Conservation (phyloP, 2,329 filamentous ascomycete species). For the Talaromyces verruculosus region DNA sequence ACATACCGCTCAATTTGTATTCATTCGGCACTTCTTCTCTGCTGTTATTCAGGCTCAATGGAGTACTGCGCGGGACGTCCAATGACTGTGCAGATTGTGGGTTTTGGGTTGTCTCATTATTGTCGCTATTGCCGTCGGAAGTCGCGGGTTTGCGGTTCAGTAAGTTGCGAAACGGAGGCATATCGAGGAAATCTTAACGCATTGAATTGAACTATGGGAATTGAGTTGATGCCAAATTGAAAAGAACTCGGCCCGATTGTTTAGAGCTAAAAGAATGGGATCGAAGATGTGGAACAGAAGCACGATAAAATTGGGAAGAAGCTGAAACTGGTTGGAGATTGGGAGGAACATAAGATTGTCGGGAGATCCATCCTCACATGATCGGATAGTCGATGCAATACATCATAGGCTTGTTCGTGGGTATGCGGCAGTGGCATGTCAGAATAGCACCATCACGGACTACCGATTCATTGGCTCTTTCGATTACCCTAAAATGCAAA, state of each 20-base stretch:
- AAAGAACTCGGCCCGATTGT: not conserved
- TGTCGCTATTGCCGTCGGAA: constrained; percentile 33
- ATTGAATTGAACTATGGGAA: not conserved
- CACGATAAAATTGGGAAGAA: no score
- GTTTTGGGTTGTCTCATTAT: constrained; percentile 57
- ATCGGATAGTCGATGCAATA: constrained; percentile 24
- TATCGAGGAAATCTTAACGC: constrained; percentile 36
- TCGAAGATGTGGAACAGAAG: not conserved
- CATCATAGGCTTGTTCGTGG: constrained; percentile 2
- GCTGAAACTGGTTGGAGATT: not conserved
- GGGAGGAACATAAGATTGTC: constrained; percentile 3
- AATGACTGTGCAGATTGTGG: constrained; percentile 38
- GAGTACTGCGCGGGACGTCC: constrained; percentile 46
- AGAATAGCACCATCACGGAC: not conserved
- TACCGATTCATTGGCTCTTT: not conserved
- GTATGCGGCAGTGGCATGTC: not conserved
- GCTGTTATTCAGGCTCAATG: constrained; percentile 61
- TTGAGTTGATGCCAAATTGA: not conserved
- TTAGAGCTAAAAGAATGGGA: not conserved
- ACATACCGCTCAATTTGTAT: constrained; percentile 75
- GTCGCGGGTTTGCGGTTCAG: constrained; percentile 62
- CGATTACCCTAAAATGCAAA: not conserved
- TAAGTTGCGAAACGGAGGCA: constrained; percentile 71
- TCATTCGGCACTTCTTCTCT: constrained; percentile 68
- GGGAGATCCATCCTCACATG: constrained; percentile 26